phyloP scores from a whole-genome alignment of 768 basidiomycete genomes.

The Gloeophyllum trabeum region DNA sequence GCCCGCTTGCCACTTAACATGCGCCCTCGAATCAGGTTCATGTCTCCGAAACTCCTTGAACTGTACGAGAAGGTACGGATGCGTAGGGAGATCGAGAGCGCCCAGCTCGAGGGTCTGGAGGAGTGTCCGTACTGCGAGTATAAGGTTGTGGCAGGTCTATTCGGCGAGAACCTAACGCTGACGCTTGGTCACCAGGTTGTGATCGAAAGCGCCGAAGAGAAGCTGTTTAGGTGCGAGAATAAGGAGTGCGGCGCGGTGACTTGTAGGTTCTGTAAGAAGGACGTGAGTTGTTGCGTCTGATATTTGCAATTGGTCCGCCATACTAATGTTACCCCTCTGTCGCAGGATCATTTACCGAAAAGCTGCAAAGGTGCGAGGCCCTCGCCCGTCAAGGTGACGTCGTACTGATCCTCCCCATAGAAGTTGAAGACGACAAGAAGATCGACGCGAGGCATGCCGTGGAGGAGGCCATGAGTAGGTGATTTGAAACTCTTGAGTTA shows the following conservation, averaged over 20 bases:
- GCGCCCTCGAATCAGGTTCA: constrained; percentile 19
- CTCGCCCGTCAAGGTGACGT: background rate
- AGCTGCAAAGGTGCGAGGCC: constrained; percentile 52
- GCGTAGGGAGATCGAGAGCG: constrained; percentile 69
- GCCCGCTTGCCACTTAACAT: background rate
- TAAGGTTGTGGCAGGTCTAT: constrained; percentile 37
- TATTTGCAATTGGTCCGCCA: background rate
- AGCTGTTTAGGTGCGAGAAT: constrained; percentile 37
- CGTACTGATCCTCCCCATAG: constrained; percentile 22
- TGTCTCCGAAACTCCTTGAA: constrained; percentile 52
- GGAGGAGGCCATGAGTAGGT: constrained; percentile 89
- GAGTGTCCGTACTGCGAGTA: constrained; percentile 90
- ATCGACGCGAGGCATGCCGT: constrained; percentile 67
- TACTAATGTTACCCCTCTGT: constrained; percentile 4
- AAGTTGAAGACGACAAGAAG: constrained; percentile 64
- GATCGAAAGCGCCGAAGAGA: constrained; percentile 35
- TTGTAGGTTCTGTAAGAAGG: constrained; percentile 71
- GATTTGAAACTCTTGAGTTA: background rate
- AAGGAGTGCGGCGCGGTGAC: constrained; percentile 65
- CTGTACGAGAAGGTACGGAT: constrained; percentile 70
- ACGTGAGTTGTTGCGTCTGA: constrained; percentile 27
- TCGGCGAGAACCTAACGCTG: constrained; percentile 47
- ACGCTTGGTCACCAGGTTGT: constrained; percentile 25
- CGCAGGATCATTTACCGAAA: constrained; percentile 75
- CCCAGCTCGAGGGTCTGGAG: constrained; percentile 70